These are phyloP conservation scores for Xylaria hypoxylon DNA, from an alignment of 2,329 filamentous ascomycete species.

Conservation along the genomic window DNA sequence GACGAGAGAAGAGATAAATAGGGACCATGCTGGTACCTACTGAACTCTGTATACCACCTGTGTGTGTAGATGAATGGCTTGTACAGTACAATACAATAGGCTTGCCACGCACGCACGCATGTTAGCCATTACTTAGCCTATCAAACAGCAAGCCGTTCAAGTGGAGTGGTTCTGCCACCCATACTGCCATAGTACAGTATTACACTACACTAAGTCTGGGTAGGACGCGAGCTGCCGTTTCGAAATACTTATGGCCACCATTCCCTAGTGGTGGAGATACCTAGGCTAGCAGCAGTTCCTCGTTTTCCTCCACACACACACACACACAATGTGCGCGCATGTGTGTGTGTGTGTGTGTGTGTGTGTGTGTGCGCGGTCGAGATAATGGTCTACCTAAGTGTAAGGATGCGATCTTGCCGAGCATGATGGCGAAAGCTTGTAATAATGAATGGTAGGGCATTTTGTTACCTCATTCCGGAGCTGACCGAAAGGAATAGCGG, in stretches of 20 bases:
- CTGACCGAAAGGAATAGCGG: conserved; percentile 18
- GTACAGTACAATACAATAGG: conserved; percentile 4
- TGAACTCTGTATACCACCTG: conserved; percentile 1
- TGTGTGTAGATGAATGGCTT: background rate
- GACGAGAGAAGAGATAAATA: conserved; percentile 2
- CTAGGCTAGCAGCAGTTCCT: background rate
- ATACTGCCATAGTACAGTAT: conserved; percentile 1
- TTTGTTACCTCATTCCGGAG: conserved; percentile 22
- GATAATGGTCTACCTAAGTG: background rate
- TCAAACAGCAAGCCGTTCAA: conserved; percentile 12
- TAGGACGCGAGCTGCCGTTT: conserved; percentile 22
- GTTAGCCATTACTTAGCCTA: background rate
- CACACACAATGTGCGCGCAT: background rate
- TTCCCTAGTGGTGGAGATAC: conserved; percentile 13
- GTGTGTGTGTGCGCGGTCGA: background rate
- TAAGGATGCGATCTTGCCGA: background rate
- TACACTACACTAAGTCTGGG: conserved; percentile 2
- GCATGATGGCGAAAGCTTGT: background rate
- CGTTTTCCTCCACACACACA: background rate
- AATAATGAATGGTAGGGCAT: conserved; percentile 11
- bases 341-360: too few species aligned
- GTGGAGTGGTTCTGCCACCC: conserved; percentile 11
- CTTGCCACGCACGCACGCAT: conserved; percentile 12
- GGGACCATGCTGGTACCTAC: conserved; percentile 2
- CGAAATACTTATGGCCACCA: conserved; percentile 7